These are phyloP conservation scores for Penicillium olsonii DNA, from an alignment of 2,329 filamentous ascomycete genomes.

Conservation along the genomic window DNA sequence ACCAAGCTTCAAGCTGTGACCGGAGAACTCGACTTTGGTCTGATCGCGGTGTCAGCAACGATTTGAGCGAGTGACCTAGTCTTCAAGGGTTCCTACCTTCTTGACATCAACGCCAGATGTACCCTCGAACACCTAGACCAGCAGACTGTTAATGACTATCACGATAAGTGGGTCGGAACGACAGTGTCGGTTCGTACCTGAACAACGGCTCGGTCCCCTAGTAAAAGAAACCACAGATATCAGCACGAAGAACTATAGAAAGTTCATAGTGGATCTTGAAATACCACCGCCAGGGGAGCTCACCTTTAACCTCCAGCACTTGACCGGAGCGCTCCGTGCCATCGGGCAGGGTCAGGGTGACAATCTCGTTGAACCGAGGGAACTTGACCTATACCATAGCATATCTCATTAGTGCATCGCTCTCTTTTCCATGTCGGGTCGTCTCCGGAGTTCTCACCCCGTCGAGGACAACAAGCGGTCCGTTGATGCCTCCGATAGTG, in stretches of 20 bases:
- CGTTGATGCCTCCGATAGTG: conserved; percentile 97
- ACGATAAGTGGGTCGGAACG: conserved; percentile 5
- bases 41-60: conserved; percentile 40
- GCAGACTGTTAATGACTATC: conserved; percentile 23
- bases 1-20: conserved; percentile 95
- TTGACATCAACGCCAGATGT: conserved; percentile 98
- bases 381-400: conserved; percentile 77
- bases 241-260: conserved; percentile 12
- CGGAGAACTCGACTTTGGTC: conserved; percentile 97
- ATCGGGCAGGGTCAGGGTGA: conserved; percentile 92
- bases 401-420: conserved; percentile 16
- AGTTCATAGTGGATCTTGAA: neutral
- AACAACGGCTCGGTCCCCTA: conserved; percentile 90
- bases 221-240: conserved; percentile 12
- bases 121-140: conserved; percentile 85
- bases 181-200: conserved; percentile 63
- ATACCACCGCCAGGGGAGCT: conserved; percentile 21
- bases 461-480: conserved; percentile 94
- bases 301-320: conserved; percentile 96
- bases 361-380: conserved; percentile 96
- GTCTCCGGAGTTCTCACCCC: conserved; percentile 65
- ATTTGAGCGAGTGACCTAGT: conserved; percentile 10
- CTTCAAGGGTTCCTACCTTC: conserved; percentile 62
- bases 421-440: neutral
- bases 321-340: conserved; percentile 91